A percentile compares a stretch with the other conserved stretches of the same genome.
These are phyloP conservation scores for Aspergillus thermomutatus DNA, from an alignment of 2,329 filamentous ascomycete species.

Conservation along the genomic window DNA sequence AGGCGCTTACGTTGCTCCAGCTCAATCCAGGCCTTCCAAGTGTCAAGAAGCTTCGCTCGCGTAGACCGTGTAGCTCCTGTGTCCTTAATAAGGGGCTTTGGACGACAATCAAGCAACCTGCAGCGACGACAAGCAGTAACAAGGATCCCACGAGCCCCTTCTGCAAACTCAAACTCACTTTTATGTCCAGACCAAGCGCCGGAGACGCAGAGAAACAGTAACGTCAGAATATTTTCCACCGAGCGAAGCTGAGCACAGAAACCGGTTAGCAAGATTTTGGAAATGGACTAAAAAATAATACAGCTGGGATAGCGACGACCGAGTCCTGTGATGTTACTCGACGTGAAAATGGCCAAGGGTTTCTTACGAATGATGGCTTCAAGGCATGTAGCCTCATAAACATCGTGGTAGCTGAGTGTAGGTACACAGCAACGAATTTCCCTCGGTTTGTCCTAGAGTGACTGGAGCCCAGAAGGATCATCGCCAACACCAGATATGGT, in stretches of 20 bases:
- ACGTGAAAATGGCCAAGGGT: neutral
- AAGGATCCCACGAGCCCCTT: constrained; percentile 10
- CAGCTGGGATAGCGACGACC: too few relatives aligned
- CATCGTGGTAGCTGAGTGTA: constrained; percentile 1
- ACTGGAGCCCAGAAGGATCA: constrained; percentile 9
- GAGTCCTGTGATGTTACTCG: too few relatives aligned
- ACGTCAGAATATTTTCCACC: constrained; percentile 5
- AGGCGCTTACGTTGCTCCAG: constrained; percentile 8
- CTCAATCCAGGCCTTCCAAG: constrained; percentile 5
- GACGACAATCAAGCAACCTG: constrained; percentile 9
- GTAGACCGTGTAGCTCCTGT: neutral
- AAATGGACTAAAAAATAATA: too few relatives aligned
- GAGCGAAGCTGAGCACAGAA: neutral
- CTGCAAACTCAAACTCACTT: constrained; percentile 8
- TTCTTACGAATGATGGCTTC: constrained; percentile 3
- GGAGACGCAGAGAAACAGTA: constrained; percentile 10
- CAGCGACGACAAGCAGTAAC: constrained; percentile 10
- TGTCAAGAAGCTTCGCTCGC: neutral
- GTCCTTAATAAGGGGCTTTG: neutral
- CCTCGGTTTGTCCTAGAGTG: constrained; percentile 3
- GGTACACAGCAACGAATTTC: constrained; percentile 5
- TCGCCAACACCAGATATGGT: constrained; percentile 8
- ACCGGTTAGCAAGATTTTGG: too few relatives aligned
- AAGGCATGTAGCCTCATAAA: constrained; percentile 7
- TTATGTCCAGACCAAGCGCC: constrained; percentile 10